Evolutionary conservation across 2,329 filamentous ascomycete species (phyloP), one percentile per base, ranked within the genome.

Genomic region (Penicillium sp.): DNA sequence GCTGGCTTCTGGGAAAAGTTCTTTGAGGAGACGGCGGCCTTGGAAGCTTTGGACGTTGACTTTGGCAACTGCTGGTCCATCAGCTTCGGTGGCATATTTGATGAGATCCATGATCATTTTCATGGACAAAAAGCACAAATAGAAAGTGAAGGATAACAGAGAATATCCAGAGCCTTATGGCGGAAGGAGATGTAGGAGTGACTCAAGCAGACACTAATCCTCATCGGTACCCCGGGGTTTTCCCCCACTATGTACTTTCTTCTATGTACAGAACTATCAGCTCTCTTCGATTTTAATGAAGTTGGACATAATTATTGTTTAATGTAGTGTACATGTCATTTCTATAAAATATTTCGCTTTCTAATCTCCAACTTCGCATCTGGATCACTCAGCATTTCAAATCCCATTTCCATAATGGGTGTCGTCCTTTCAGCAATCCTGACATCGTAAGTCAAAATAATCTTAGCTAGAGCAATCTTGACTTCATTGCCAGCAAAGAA

Each of bases 1-100:
- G 59, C 2, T 61, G 16, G 67, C 63, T 0, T 75, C 75, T 34
- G 79, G 80, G 36, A 77, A 74, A 19, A 71, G 64, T 6, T 65
- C 61, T 21, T 72, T 71, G 15, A 82, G 68, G 4, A 72, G 56
- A 38, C 74, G 75, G 38, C 69, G 77, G 45, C 66, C 60, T 3
- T 60, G 54, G 63, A 84, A 84, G 43, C 79, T 78, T 11, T 74
- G 71, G 59, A 79, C 69, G 66, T 81, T 81, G 60, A 80, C 72
- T 11, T 75, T 68, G 46, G 69, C 73, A 27, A 84, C 68, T 19
- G 59, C 67, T 11, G 73, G 63, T 2, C 76, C 69, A 66, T 84
- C 82, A 13, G 65, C 67, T 15, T 68, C 60, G 1, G 66, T 74
- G 43, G 76, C 81, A 36, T 70, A 68, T 40, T 79, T 75, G 47